Conservation (phyloP, 345 rosid species). For the Odontarrhena argentea region DNA sequence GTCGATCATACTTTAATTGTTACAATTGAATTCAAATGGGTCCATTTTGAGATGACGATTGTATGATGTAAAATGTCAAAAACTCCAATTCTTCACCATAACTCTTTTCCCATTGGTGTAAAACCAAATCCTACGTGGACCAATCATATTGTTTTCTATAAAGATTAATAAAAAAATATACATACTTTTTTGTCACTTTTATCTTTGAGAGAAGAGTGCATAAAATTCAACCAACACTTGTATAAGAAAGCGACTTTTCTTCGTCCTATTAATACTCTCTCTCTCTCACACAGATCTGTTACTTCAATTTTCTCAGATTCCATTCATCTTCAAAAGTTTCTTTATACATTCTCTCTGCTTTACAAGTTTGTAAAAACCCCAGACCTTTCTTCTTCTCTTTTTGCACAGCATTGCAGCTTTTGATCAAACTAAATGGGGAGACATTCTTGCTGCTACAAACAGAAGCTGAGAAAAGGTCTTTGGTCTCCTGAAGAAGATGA, state of each 20-base stretch:
- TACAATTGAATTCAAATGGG: slow-evolving; percentile 32
- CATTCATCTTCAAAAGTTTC: slow-evolving; percentile 32
- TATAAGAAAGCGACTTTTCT: slow-evolving; percentile 36
- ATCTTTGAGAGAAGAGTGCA: slow-evolving; percentile 1
- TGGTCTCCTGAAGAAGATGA: slow-evolving; percentile 96
- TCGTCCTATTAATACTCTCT: slow-evolving; percentile 37
- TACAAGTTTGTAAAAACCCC: not conserved
- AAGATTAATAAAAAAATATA: not conserved
- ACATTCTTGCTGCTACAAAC: slow-evolving; percentile 78
- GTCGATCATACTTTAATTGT: slow-evolving; percentile 19
- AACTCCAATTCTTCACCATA: slow-evolving; percentile 29
- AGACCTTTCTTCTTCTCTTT: slow-evolving; percentile 28
- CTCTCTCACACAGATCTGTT: slow-evolving; percentile 26
- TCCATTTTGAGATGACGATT: slow-evolving; percentile 36
- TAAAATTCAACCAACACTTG: slow-evolving; percentile 37
- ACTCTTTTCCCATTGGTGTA: slow-evolving; percentile 22
- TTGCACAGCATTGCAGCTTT: slow-evolving; percentile 33
- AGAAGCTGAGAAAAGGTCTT: slow-evolving; percentile 79
- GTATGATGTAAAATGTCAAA: slow-evolving; percentile 33
- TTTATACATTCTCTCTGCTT: slow-evolving; percentile 23
- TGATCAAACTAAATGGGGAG: slow-evolving; percentile 60
- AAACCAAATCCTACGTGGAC: slow-evolving; percentile 27
- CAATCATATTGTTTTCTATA: slow-evolving; percentile 23
- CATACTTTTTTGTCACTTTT: slow-evolving; percentile 21
- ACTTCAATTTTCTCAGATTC: slow-evolving; percentile 36